Base-by-base conservation (phyloP, 2,329 filamentous ascomycete species). In the Ophiostoma sp. region DNA sequence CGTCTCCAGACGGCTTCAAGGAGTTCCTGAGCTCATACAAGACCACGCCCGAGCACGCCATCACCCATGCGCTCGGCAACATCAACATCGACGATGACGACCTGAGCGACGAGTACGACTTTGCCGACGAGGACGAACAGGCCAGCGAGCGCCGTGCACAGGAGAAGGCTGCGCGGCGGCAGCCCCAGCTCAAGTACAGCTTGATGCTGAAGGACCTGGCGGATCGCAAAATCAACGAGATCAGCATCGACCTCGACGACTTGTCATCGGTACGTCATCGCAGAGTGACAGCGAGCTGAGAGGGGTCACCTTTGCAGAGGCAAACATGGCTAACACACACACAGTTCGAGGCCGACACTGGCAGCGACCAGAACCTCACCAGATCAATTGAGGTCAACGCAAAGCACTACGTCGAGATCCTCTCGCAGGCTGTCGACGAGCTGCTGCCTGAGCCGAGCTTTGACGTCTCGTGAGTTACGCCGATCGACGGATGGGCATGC, bases 391-490 rank as follows among this genome's bases (percentile, higher is more conserved):
- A 95, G 80, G 85, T 84, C 73, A 99, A 99, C 79, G 92, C 95
- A 16, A 91, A 95, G 75, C 95, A 97, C 78, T 99, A 99, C 76
- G 89, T 98, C 73, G 95, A 99, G 75, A 86, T 98, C 69, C 80
- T 98, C 69, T 94, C 94, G 2, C 85, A 90, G 72, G 95, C 95
- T 7, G 88, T 97, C 62, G 95, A 99, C 80, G 89, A 88, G 69
- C 84, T 91, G 67, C 87, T 99, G 85, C 95, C 95, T 0, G 82
- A 85, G 71, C 89, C 93, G 55, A 90, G 86, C 14, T 83, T 83
- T 67, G 92, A 97, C 72, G 84, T 94, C 73, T 93, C 86, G 86
- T 70, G 60, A 45, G 69, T 66, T 40, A 3, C 7, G 11, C 55
- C 9, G 1, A 2, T 5, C n/a, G 12, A 40, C 55, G 27, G 5